Conservation (phyloP, 2,329 filamentous ascomycete genomes). For the Diaporthe sp. region DNA sequence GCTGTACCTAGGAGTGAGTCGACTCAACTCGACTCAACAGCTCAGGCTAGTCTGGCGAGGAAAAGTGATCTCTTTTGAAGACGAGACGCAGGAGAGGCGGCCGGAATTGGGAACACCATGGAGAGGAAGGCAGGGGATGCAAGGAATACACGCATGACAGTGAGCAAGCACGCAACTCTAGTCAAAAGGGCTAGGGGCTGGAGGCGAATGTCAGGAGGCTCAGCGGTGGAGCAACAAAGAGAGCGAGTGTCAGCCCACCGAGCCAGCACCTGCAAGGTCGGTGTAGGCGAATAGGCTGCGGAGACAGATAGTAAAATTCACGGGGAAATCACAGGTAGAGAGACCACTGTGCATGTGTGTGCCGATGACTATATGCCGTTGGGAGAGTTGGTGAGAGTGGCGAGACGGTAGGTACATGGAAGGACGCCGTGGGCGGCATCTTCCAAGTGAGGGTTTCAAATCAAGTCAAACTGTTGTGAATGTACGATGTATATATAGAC, state of each 20-base stretch:
- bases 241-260: not conserved
- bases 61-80: not conserved
- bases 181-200: not conserved
- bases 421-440: too few relatives aligned
- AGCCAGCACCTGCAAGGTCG: too few relatives aligned
- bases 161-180: not conserved
- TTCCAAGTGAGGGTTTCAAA: too few relatives aligned
- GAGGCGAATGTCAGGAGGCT: conserved; percentile 17
- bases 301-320: not conserved
- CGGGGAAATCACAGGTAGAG: not conserved
- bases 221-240: conserved; percentile 9
- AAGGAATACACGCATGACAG: not conserved
- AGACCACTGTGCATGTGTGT: not conserved
- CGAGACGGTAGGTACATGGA: too few relatives aligned
- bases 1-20: not conserved
- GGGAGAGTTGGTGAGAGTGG: not conserved
- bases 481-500: not conserved
- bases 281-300: not conserved
- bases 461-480: not conserved
- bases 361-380: not conserved
- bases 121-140: not conserved
- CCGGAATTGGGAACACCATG: not conserved
- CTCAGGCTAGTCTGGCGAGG: not conserved
- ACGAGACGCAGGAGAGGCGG: not conserved
- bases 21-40: not conserved